Conservation (phyloP, 1,139 yeast species). For the Protomyces macrosporus region DNA sequence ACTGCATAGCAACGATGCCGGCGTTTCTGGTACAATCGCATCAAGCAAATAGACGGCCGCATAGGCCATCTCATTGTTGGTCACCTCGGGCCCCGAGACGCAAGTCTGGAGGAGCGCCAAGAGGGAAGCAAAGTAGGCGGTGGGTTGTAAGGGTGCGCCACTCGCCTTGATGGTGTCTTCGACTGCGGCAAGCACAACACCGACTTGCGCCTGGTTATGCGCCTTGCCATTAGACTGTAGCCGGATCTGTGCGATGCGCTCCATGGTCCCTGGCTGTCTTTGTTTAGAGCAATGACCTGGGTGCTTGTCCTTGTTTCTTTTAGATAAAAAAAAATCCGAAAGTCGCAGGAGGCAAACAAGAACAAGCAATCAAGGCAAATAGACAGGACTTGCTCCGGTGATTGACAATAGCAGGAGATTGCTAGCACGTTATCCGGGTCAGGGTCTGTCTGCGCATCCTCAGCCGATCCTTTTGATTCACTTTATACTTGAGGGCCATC, state of each 20-base stretch:
- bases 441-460: too few relatives aligned
- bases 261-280: not conserved
- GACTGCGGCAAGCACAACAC: slow-evolving; percentile 74
- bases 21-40: slow-evolving; percentile 68
- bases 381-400: too few relatives aligned
- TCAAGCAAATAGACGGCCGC: slow-evolving; percentile 79
- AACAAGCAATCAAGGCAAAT: too few relatives aligned
- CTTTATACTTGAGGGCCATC: too few relatives aligned
- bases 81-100: slow-evolving; percentile 46
- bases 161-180: slow-evolving; percentile 82
- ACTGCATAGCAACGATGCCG: slow-evolving; percentile 59
- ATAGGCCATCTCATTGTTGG: slow-evolving; percentile 60
- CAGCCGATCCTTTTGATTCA: too few relatives aligned
- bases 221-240: slow-evolving; percentile 25
- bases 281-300: too few relatives aligned
- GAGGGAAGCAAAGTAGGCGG: slow-evolving; percentile 79
- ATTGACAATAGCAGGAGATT: too few relatives aligned
- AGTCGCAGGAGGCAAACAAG: too few relatives aligned
- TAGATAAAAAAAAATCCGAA: too few relatives aligned
- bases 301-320: too few relatives aligned
- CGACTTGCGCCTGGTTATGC: slow-evolving; percentile 40
- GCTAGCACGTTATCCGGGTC: too few relatives aligned
- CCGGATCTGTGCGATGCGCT: slow-evolving; percentile 27
- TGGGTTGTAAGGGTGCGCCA: slow-evolving; percentile 52
- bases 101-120: slow-evolving; percentile 20